These are phyloP conservation scores for Nematocida major DNA, from an alignment of 371 early-diverging fungal genomes.

Conservation along the genomic window DNA sequence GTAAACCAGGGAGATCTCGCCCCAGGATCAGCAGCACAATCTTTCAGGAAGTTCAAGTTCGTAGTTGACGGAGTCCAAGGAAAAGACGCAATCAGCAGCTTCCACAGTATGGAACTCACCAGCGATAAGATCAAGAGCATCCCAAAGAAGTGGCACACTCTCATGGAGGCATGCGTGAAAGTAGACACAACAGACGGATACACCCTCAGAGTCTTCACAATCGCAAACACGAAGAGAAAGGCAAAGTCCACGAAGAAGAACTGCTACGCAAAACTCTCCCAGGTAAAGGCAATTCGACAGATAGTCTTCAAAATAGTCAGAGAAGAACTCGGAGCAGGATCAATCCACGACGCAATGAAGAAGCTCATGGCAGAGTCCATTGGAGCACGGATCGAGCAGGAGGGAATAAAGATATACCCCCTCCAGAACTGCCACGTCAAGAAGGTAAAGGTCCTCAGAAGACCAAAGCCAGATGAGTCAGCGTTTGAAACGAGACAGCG, in stretches of 20 bases:
- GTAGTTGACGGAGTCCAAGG: slow-evolving; percentile 92
- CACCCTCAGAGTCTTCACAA: slow-evolving; percentile 88
- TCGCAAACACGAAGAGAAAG: slow-evolving; percentile 92
- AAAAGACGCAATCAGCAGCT: slow-evolving; percentile 94
- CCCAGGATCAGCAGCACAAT: slow-evolving; percentile 72
- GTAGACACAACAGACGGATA: slow-evolving; percentile 99
- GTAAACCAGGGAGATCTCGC: slow-evolving; percentile 87
- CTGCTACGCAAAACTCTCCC: slow-evolving; percentile 88
- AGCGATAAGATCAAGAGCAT: slow-evolving; percentile 97
- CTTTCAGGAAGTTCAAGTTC: slow-evolving; percentile 95
- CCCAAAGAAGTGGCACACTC: slow-evolving; percentile 98
- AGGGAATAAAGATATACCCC: slow-evolving; percentile 89
- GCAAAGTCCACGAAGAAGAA: slow-evolving; percentile 90
- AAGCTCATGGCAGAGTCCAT: slow-evolving; percentile 75
- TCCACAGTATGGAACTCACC: slow-evolving; percentile 98
- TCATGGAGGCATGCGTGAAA: slow-evolving; percentile 93
- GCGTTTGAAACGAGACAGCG: slow-evolving; percentile 25
- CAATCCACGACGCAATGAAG: slow-evolving; percentile 86
- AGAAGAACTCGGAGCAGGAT: slow-evolving; percentile 77
- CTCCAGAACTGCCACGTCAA: slow-evolving; percentile 90
- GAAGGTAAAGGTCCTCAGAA: slow-evolving; percentile 97
- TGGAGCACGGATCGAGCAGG: slow-evolving; percentile 92
- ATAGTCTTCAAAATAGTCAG: slow-evolving; percentile 97
- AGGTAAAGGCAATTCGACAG: slow-evolving; percentile 95
- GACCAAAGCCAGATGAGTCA: slow-evolving; percentile 36